These are phyloP conservation scores for Fusarium abutilonis DNA, from an alignment of 2,329 filamentous ascomycete genomes.

Conservation along the genomic window DNA sequence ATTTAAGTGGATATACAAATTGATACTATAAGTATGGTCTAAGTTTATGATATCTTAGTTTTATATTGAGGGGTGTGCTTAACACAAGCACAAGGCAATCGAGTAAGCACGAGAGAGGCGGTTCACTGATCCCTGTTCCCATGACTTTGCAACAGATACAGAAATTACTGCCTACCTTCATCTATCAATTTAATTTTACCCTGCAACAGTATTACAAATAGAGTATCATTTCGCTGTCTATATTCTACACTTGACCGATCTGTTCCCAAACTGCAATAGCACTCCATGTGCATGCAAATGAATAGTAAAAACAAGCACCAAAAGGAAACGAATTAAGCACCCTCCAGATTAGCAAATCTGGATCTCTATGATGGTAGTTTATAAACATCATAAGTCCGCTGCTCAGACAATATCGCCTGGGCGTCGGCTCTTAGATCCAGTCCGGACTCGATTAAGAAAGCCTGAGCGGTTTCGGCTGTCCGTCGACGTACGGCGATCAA, in stretches of 20 bases:
- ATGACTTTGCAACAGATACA: too few relatives aligned
- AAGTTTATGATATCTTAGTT: too few relatives aligned
- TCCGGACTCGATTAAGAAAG: slow-evolving; percentile 46
- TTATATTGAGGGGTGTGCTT: too few relatives aligned
- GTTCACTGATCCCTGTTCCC: too few relatives aligned
- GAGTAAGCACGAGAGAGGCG: too few relatives aligned
- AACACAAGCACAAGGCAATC: too few relatives aligned
- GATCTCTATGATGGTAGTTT: slow-evolving; percentile 25
- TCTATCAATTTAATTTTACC: too few relatives aligned
- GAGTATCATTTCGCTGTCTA: slow-evolving; percentile 12
- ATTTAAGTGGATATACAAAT: too few relatives aligned
- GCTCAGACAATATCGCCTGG: slow-evolving; percentile 46
- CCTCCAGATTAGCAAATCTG: slow-evolving; percentile 28
- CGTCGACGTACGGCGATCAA: slow-evolving; percentile 38
- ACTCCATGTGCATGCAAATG: slow-evolving; percentile 10
- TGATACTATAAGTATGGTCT: too few relatives aligned
- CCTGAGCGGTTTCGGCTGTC: slow-evolving; percentile 47
- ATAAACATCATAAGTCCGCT: slow-evolving; percentile 28
- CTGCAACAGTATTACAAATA: not conserved
- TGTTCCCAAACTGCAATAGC: slow-evolving; percentile 4
- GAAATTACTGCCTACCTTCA: too few relatives aligned
- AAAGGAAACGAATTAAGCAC: slow-evolving; percentile 16
- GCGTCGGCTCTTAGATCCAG: slow-evolving; percentile 43
- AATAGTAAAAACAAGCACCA: not conserved
- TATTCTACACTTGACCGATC: slow-evolving; percentile 2